These are phyloP conservation scores for Aspergillus latus DNA, from an alignment of 2,329 filamentous ascomycete genomes.

Conservation along the genomic window DNA sequence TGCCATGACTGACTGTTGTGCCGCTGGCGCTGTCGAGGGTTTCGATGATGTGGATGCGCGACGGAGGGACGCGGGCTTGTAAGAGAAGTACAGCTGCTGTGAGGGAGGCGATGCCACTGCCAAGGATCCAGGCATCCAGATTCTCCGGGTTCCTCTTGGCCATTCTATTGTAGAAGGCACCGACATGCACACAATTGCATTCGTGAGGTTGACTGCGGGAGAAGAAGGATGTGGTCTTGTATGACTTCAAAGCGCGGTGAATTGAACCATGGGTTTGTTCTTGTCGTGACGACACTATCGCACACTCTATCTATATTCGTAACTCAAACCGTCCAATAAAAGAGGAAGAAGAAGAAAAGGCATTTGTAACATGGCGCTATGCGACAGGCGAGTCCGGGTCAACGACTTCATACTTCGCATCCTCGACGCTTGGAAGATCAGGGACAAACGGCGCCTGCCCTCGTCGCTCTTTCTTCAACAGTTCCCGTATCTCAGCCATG, in stretches of 20 bases:
- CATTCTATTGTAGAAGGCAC: background rate
- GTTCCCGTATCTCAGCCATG: constrained; percentile 35
- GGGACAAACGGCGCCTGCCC: constrained; percentile 33
- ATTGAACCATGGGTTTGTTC: background rate
- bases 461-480: constrained; percentile 43
- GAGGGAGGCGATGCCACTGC: constrained; percentile 37
- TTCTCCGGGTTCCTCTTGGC: constrained; percentile 24
- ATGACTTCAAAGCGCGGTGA: background rate
- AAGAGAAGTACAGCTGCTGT: constrained; percentile 40
- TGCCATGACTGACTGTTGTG: constrained; percentile 30
- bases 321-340: background rate
- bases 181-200: background rate
- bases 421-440: background rate
- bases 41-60: constrained; percentile 38
- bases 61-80: constrained; percentile 32
- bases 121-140: constrained; percentile 37
- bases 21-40: constrained; percentile 31
- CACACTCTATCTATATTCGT: background rate
- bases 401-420: background rate
- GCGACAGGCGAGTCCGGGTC: background rate
- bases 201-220: background rate
- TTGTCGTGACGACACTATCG: background rate
- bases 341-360: no score
- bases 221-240: background rate
- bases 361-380: background rate